Base-by-base conservation (phyloP, 345 rosid genomes). In the Lumnitzera littorea region DNA sequence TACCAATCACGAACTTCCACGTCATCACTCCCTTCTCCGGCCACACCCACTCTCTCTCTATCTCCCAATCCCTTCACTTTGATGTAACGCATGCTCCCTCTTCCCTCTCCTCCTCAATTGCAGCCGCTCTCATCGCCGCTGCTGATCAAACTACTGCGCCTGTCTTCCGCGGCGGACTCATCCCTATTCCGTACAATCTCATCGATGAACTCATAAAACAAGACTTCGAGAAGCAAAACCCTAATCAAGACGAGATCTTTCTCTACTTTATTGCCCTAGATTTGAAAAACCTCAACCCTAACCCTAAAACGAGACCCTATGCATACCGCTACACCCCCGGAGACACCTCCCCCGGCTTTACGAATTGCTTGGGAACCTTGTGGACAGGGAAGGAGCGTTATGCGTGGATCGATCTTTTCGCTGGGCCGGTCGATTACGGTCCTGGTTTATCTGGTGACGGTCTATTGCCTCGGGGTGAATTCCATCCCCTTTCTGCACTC, bases 371-470 rank as follows among this genome's bases (percentile, higher is more conserved):
- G 46, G 97, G 99, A 15, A 86, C 78, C 31, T 67, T 86, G 25
- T 94, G 99, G 99, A 86, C 96, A 1, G 99, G 99, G 2, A 82
- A 77, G 54, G 96, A 90, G 46, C 76, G 99, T 58, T 94, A 94
- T 27, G 55, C 88, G 48, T 94, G 97, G 97, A 78, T 90, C 65
- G 99, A 90, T 78, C 82, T 94, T 47, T 78, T 80, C 0, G 97
- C 99, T 0, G 99, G 97, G 13, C 99, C 97, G 3, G 92, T 94
- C 20, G 99, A 94, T 60, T 90, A 94, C 12, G 99, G 99, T 8
- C 99, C 99, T 25, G 87, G 81, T 3, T 69, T 94, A 29, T 94
- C 99, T 10, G 99, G 99, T 20, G 99, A 94, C 58, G 99, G 97
- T 50, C 87, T 88, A 53, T 62, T 90, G 46, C 95, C 99, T 0